Evolutionary conservation across 2,329 filamentous ascomycete species (phyloP).

Genomic region (Atkinsonella texensis): DNA sequence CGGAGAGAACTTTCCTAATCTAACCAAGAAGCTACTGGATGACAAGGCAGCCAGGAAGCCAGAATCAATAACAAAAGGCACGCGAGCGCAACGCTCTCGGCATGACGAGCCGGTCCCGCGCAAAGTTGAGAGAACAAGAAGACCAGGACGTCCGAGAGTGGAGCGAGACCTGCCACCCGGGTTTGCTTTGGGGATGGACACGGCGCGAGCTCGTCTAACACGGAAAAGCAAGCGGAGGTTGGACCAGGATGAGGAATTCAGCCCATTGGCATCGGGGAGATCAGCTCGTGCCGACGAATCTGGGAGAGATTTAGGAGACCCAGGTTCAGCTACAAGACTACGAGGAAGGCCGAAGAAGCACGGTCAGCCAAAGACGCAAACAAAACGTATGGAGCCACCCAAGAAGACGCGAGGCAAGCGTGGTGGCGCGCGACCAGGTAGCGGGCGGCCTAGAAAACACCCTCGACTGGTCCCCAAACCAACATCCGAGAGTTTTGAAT

Average conservation of each 20-base stretch:
- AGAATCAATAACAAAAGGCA: slow-evolving; percentile 12
- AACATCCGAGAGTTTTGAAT: not conserved
- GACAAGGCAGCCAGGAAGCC: slow-evolving; percentile 23
- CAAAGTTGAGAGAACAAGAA: slow-evolving; percentile 15
- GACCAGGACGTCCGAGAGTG: slow-evolving; percentile 7
- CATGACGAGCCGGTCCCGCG: slow-evolving; percentile 11
- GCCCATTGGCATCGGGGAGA: slow-evolving; percentile 15
- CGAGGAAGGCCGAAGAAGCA: slow-evolving; percentile 13
- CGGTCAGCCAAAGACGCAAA: slow-evolving; percentile 5
- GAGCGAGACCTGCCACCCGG: slow-evolving; percentile 11
- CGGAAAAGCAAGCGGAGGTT: slow-evolving; percentile 19
- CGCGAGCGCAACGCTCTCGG: slow-evolving; percentile 10
- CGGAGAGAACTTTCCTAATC: slow-evolving; percentile 53
- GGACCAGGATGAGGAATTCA: slow-evolving; percentile 20
- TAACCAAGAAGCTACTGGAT: slow-evolving; percentile 34
- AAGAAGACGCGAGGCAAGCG: slow-evolving; percentile 26
- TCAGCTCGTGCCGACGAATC: slow-evolving; percentile 14
- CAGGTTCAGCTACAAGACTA: slow-evolving; percentile 14
- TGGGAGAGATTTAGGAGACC: slow-evolving; percentile 14
- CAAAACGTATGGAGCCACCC: slow-evolving; percentile 12
- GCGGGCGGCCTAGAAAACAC: slow-evolving; percentile 27
- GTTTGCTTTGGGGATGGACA: slow-evolving; percentile 7
- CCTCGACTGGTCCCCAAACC: slow-evolving; percentile 13
- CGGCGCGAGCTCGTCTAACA: slow-evolving; percentile 5
- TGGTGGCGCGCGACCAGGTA: slow-evolving; percentile 26